A percentile compares a stretch with the other conserved stretches of the same genome.
phyloP scores from a whole-genome alignment of 2,329 filamentous ascomycete genomes.

The Trichoderma oligosporum region DNA sequence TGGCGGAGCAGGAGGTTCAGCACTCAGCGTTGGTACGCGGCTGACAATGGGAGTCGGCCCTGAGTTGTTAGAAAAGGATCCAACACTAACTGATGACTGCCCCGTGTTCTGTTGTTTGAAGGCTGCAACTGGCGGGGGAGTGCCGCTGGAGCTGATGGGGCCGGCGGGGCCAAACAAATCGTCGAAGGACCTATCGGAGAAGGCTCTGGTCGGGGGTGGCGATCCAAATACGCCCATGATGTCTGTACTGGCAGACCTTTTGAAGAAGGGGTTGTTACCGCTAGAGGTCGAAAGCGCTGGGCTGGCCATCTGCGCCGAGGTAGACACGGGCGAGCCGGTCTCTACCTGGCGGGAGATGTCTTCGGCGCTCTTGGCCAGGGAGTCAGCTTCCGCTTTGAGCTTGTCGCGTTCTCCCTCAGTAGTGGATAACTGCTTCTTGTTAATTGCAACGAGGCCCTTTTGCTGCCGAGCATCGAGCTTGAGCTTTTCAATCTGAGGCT shows the following conservation, averaged over 20 bases:
- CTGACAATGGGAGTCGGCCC: constrained; percentile 59
- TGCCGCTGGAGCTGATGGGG: constrained; percentile 41
- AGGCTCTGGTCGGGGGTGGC: constrained; percentile 44
- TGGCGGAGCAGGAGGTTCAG: constrained; percentile 59
- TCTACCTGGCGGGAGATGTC: constrained; percentile 53
- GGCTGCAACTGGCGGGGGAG: constrained; percentile 36
- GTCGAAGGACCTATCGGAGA: constrained; percentile 69
- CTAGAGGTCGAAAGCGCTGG: constrained; percentile 66
- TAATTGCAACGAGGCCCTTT: constrained; percentile 94
- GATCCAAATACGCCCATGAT: constrained; percentile 53
- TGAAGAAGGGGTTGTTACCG: constrained; percentile 94
- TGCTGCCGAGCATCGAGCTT: constrained; percentile 90
- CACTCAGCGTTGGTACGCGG: constrained; percentile 57
- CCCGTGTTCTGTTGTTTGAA: constrained; percentile 56
- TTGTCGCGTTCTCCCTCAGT: constrained; percentile 86
- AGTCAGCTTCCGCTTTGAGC: constrained; percentile 73
- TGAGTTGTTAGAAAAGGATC: constrained; percentile 48
- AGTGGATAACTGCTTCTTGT: constrained; percentile 93
- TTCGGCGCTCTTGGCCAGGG: constrained; percentile 60
- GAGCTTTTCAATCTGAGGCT: constrained; percentile 88
- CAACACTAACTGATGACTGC: constrained; percentile 50
- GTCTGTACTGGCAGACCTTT: constrained; percentile 60
- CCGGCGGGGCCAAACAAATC: constrained; percentile 77
- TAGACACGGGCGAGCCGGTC: constrained; percentile 47
- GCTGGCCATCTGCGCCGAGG: constrained; percentile 57